Evolutionary conservation across 176 grass and related monocot species (phyloP), one percentile per base, ranked within the genome.

Genomic region (Carex pumila): DNA sequence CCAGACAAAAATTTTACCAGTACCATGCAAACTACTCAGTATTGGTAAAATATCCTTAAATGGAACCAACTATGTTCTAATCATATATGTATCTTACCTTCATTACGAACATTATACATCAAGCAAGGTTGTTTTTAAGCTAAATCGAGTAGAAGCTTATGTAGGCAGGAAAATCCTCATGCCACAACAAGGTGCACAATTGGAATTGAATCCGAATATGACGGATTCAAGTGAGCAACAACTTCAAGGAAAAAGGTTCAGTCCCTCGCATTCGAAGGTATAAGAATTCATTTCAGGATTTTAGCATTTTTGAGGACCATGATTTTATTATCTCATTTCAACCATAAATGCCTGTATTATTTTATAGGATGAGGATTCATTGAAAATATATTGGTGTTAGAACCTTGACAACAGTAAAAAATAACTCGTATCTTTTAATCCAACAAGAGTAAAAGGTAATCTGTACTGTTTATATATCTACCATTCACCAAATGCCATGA

Each of bases 241-340:
- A 61, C 88, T 78, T 66, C 83, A 84, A 37, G 84, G 74, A 61
- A 79, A 85, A 37, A 81, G 79, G 56, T n/a, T 71, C 9, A 58
- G 79, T 67, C 79, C 65, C 36, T 87, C 80, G 0, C 55, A 31
- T 53, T n/a, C 66, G 71, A 91, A 82, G 86, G 93, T 95, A 87
- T 15, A 12, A 57, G 5, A 53, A 56, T 76, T 7, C 19, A 9
- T 45, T 39, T 70, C 74, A 70, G n/a, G 21, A 70, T 67, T 52
- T 52, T 47, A 65, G 30, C 39, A 79, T 37, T 41, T 31, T 64
- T 55, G 55, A 29, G 19, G 7, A 36, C 65, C 47, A 12, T 15
- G 11, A 83, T 71, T 72, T 57, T 30, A 70, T 73, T 41, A 18
- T 73, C 54, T 11, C 71, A 25, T 31, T 25, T 31, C 12, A 52